These are phyloP conservation scores for Citropsis articulata DNA, from an alignment of 345 rosid species.

Conservation along the genomic window DNA sequence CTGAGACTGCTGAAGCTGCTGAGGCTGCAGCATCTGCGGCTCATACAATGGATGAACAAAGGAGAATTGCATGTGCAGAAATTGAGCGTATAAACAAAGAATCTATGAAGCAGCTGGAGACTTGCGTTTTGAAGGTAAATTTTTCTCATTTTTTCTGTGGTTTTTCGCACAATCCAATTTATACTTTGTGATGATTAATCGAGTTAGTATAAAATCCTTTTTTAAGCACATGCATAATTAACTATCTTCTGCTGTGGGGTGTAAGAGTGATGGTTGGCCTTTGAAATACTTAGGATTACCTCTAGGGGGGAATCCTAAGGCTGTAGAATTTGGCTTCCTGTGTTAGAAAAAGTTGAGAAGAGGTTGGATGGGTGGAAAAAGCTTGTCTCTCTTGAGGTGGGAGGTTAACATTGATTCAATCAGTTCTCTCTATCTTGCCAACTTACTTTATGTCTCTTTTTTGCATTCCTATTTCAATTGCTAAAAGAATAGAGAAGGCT, in stretches of 20 bases:
- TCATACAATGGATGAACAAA: slow-evolving; percentile 86
- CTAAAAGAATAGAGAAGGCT: too few relatives aligned
- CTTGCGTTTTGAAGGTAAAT: slow-evolving; percentile 55
- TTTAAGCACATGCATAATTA: background rate
- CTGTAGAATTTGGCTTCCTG: too few relatives aligned
- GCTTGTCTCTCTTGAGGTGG: too few relatives aligned
- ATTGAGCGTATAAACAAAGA: slow-evolving; percentile 66
- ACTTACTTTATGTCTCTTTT: too few relatives aligned
- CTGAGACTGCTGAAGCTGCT: slow-evolving; percentile 99
- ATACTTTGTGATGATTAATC: background rate
- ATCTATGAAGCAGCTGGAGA: slow-evolving; percentile 56
- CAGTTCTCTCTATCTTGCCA: too few relatives aligned
- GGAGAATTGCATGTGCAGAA: slow-evolving; percentile 73
- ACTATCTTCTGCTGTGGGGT: background rate
- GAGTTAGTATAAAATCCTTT: background rate
- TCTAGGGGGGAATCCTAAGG: too few relatives aligned
- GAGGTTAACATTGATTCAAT: too few relatives aligned
- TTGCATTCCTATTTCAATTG: too few relatives aligned
- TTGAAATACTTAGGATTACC: too few relatives aligned
- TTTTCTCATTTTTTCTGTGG: background rate
- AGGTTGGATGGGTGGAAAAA: too few relatives aligned
- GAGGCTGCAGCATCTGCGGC: slow-evolving; percentile 97
- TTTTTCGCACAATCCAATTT: background rate
- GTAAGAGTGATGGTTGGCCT: too few relatives aligned
- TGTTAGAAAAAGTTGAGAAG: too few relatives aligned